A percentile compares a stretch with the other conserved stretches of the same genome.
Conservation (phyloP, 805 yeast species). For the Spathaspora girioi region DNA sequence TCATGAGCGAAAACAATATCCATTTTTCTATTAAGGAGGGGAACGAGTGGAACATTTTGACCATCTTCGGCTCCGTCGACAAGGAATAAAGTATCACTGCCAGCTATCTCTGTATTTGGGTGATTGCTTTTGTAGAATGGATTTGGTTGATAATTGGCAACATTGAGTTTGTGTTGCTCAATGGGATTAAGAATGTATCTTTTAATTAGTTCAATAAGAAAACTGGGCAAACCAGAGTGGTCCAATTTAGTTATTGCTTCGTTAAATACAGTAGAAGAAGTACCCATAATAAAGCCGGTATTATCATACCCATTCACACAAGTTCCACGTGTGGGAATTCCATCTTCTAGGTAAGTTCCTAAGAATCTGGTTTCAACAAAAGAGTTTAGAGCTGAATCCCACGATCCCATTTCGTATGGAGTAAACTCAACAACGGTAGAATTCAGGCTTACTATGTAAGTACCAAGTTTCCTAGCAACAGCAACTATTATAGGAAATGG, state of each 20-base stretch:
- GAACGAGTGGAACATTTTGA: constrained; percentile 35
- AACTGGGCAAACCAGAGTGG: constrained; percentile 17
- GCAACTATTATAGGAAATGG: constrained; percentile 40
- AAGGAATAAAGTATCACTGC: constrained; percentile 24
- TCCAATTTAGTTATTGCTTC: constrained; percentile 58
- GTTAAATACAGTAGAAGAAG: constrained; percentile 80
- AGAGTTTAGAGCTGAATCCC: constrained; percentile 72
- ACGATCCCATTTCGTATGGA: constrained; percentile 63
- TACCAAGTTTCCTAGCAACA: constrained; percentile 35
- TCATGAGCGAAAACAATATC: constrained; percentile 42
- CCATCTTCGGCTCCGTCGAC: constrained; percentile 42
- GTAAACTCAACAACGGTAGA: constrained; percentile 38
- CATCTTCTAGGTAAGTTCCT: constrained; percentile 64
- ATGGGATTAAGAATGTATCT: constrained; percentile 18
- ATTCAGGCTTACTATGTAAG: constrained; percentile 25
- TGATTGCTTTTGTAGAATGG: constrained; percentile 49
- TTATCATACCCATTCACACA: constrained; percentile 77
- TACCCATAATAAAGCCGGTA: constrained; percentile 77
- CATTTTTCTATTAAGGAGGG: constrained; percentile 31
- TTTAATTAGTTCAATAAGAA: constrained; percentile 7
- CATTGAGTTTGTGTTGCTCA: constrained; percentile 27
- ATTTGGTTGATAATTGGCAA: constrained; percentile 69
- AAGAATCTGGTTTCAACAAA: constrained; percentile 67
- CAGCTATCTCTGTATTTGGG: constrained; percentile 16
- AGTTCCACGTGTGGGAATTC: constrained; percentile 42